Conservation (phyloP, 2,329 filamentous ascomycete genomes). For the Penicillium hordei region DNA sequence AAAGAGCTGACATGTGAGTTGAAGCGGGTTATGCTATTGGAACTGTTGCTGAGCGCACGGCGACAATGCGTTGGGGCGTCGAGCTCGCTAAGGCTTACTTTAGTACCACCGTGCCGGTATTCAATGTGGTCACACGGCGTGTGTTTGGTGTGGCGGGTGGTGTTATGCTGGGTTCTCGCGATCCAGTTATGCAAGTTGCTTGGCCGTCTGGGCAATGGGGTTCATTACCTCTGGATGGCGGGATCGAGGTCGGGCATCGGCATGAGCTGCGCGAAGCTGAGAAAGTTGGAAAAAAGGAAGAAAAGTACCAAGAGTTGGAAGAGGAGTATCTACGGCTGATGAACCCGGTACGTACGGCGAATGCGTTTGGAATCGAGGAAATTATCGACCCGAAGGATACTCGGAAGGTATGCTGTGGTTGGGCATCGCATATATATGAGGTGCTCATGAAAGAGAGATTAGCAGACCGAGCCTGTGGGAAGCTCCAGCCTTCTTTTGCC, state of each 20-base stretch:
- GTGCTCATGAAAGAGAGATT: constrained; percentile 53
- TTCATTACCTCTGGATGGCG: constrained; percentile 61
- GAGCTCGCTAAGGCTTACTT: constrained; percentile 63
- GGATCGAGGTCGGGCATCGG: constrained; percentile 64
- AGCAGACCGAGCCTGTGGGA: constrained; percentile 42
- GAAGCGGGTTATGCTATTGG: constrained; percentile 62
- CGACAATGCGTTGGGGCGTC: constrained; percentile 65
- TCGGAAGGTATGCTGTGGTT: constrained; percentile 55
- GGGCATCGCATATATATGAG: constrained; percentile 58
- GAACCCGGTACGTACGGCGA: constrained; percentile 65
- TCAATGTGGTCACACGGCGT: constrained; percentile 61
- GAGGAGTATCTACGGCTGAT: constrained; percentile 61
- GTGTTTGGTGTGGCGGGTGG: constrained; percentile 65
- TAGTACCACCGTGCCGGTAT: constrained; percentile 62
- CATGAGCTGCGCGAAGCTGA: constrained; percentile 59
- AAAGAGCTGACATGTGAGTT: constrained; percentile 8
- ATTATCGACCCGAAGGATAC: constrained; percentile 64
- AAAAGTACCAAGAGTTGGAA: constrained; percentile 57
- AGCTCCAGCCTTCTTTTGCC: constrained; percentile 48
- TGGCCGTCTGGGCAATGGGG: constrained; percentile 67
- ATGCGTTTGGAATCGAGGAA: constrained; percentile 64
- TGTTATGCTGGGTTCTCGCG: constrained; percentile 62
- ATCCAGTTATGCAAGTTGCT: constrained; percentile 60
- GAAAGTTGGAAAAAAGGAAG: constrained; percentile 51
- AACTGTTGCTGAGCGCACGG: constrained; percentile 61